phyloP scores from a whole-genome alignment of 768 basidiomycete species.

The Phanerochaete carnosa region DNA sequence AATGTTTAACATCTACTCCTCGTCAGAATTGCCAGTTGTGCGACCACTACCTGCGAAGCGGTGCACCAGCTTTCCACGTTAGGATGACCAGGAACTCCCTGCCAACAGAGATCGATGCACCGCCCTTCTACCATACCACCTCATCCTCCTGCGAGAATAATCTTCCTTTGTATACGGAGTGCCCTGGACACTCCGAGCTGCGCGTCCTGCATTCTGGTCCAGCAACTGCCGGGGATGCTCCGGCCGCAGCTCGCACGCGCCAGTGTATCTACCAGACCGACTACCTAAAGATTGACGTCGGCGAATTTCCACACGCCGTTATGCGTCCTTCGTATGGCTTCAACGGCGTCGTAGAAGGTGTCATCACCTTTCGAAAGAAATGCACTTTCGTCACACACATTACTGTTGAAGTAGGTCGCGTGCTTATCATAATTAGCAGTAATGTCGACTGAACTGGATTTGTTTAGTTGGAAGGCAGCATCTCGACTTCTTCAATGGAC shows the following conservation, averaged over 20 bases:
- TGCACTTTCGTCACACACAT: constrained; percentile 36
- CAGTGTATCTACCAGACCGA: constrained; percentile 38
- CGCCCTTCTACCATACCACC: constrained; percentile 9
- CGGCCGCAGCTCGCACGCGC: constrained; percentile 19
- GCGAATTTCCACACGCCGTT: constrained; percentile 36
- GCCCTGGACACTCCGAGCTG: constrained; percentile 26
- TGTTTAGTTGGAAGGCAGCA: constrained; percentile 34
- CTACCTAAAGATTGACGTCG: constrained; percentile 38
- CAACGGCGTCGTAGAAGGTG: constrained; percentile 38
- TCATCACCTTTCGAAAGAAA: constrained; percentile 31
- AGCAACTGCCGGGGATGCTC: constrained; percentile 1
- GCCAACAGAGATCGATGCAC: constrained; percentile 1
- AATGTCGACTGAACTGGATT: background rate
- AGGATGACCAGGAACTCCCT: background rate
- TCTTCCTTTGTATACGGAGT: constrained; percentile 26
- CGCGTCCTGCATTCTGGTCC: constrained; percentile 33
- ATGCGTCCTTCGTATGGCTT: constrained; percentile 40
- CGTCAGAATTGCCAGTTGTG: background rate
- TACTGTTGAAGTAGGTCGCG: constrained; percentile 33
- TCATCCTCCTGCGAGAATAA: background rate
- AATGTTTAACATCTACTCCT: background rate
- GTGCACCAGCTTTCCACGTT: background rate
- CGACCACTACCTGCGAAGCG: background rate
- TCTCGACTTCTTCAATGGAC: constrained; percentile 32
- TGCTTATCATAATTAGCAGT: background rate